Percentiles rank a stretch among this genome's conserved stretches.
phyloP scores from a whole-genome alignment of 441 rosid species.

The Sinapis alba region DNA sequence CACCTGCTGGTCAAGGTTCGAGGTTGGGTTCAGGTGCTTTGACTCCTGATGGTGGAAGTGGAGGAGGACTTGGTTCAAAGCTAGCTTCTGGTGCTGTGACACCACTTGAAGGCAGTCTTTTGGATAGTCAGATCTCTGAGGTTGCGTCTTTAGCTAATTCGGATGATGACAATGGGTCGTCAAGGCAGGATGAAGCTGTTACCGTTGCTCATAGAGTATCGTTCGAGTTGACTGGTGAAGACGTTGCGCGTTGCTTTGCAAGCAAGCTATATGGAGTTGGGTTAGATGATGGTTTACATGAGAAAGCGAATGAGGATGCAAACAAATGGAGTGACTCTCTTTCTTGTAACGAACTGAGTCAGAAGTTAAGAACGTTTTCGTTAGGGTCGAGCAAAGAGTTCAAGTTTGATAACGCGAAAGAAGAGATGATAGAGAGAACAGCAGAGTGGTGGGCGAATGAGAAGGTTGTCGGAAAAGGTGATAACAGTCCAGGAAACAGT shows the following conservation, averaged over 20 bases:
- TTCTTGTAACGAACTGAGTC: conserved; percentile 44
- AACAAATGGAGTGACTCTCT: conserved; percentile 15
- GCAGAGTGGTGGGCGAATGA: conserved; percentile 26
- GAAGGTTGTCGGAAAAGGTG: conserved; percentile 20
- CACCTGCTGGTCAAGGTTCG: conserved; percentile 62
- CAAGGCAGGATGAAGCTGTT: conserved; percentile 45
- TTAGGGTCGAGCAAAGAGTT: conserved; percentile 85
- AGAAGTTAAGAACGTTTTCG: conserved; percentile 65
- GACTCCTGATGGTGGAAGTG: conserved; percentile 50
- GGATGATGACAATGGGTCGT: conserved; percentile 42
- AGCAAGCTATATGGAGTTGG: conserved; percentile 49
- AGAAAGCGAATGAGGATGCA: conserved; percentile 15
- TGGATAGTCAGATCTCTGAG: conserved; percentile 53
- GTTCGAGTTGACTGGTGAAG: conserved; percentile 89
- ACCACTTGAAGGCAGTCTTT: conserved; percentile 43
- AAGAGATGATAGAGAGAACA: conserved; percentile 52
- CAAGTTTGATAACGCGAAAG: conserved; percentile 71
- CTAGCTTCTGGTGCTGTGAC: conserved; percentile 67
- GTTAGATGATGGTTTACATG: conserved; percentile 31
- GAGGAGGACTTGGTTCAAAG: conserved; percentile 59
- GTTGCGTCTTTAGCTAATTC: conserved; percentile 51
- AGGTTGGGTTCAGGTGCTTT: conserved; percentile 60
- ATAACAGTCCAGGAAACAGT: conserved; percentile 40
- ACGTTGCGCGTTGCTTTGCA: conserved; percentile 78
- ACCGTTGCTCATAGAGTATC: conserved; percentile 72